Evolutionary conservation across 2,329 filamentous ascomycete genomes (phyloP).

Genomic region (Cephalotrichum gorgonifer): DNA sequence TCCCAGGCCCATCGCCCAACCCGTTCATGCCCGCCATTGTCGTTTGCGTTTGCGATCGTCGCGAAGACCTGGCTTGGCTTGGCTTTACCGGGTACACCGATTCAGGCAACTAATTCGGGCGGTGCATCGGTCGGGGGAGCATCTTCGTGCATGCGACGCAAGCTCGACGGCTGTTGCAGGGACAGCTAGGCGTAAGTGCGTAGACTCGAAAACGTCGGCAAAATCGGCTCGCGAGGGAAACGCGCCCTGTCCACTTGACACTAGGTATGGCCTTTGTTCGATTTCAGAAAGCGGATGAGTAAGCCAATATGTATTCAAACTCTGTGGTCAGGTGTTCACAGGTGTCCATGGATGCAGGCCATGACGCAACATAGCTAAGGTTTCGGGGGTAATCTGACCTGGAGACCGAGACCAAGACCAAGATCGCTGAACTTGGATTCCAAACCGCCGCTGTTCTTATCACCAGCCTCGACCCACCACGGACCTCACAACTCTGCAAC

Average conservation of each 20-base stretch:
- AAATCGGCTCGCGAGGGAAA: background rate
- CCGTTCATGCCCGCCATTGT: background rate
- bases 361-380: background rate
- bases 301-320: background rate
- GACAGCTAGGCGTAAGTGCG: background rate
- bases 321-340: no score
- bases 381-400: background rate
- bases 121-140: background rate
- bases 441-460: background rate
- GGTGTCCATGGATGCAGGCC: no score
- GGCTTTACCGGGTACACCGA: background rate
- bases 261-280: background rate
- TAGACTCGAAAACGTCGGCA: background rate
- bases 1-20: background rate
- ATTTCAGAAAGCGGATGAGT: background rate
- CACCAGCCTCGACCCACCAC: background rate
- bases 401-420: background rate
- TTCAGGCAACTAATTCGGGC: background rate
- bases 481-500: slow-evolving; percentile 3
- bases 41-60: background rate
- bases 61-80: background rate
- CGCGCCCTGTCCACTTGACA: background rate
- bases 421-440: background rate
- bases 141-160: background rate
- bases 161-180: background rate